Conservation (phyloP, 257 asterid genomes). For the Salvia rosmarinus region DNA sequence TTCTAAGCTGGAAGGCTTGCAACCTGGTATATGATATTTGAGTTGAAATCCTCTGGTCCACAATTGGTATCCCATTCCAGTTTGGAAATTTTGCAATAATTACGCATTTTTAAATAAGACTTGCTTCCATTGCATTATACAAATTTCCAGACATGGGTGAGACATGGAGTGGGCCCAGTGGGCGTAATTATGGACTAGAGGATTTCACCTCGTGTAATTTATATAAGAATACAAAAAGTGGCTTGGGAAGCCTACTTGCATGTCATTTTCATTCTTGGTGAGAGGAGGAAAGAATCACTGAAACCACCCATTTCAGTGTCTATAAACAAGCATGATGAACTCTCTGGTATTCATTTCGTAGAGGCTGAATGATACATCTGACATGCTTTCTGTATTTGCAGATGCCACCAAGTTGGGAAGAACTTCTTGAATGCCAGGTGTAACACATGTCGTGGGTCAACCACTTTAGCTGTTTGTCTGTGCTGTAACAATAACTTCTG, state of each 20-base stretch:
- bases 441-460: constrained; percentile 63
- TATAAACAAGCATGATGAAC: constrained; percentile 7
- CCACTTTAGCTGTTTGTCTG: constrained; percentile 71
- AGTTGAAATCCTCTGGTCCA: neutral
- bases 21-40: neutral
- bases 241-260: neutral
- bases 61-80: neutral
- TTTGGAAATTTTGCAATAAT: neutral
- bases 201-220: neutral
- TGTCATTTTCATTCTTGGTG: neutral
- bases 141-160: neutral
- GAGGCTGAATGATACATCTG: constrained; percentile 15
- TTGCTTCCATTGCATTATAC: neutral
- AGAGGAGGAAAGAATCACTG: neutral
- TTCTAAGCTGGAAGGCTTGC: neutral
- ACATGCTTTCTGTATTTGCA: constrained; percentile 38
- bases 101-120: neutral
- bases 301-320: constrained; percentile 7
- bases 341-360: neutral
- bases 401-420: constrained; percentile 71
- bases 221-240: neutral
- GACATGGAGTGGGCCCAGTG: neutral
- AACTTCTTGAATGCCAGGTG: constrained; percentile 60
- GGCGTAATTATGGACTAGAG: neutral
- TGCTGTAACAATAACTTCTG: constrained; percentile 69